These are phyloP conservation scores for Erigeron philadelphicus DNA, from an alignment of 140 eudicot species.

Conservation along the genomic window DNA sequence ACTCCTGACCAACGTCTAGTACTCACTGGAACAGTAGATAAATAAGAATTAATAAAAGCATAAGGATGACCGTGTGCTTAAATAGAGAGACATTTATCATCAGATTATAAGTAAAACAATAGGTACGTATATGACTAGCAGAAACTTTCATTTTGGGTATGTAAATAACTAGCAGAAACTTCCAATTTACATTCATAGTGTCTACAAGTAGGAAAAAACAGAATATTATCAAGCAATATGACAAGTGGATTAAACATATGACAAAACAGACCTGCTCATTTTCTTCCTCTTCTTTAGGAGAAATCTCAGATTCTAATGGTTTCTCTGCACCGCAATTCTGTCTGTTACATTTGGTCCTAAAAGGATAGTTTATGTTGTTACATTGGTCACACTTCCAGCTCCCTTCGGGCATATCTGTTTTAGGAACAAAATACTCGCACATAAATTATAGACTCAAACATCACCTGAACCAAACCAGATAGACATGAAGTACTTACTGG, in stretches of 20 bases:
- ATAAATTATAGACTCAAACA: conserved; percentile 3
- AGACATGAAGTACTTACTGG: conserved; percentile 50
- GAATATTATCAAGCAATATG: conserved; percentile 15
- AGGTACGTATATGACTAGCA: conserved; percentile 9
- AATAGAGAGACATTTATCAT: background rate
- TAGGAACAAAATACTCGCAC: conserved; percentile 27
- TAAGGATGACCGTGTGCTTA: conserved; percentile 5
- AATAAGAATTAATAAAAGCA: conserved; percentile 40
- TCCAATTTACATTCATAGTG: conserved; percentile 24
- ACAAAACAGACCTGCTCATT: conserved; percentile 72
- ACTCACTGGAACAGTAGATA: conserved; percentile 99
- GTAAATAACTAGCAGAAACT: conserved; percentile 9
- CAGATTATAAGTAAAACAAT: background rate
- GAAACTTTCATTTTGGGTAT: conserved; percentile 9
- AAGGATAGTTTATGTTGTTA: conserved; percentile 79
- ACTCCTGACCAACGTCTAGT: conserved; percentile 68
- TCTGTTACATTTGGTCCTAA: conserved; percentile 86
- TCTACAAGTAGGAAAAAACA: background rate
- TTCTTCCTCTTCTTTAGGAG: conserved; percentile 54
- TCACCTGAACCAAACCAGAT: conserved; percentile 2
- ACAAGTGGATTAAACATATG: conserved; percentile 20
- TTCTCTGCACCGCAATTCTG: conserved; percentile 90
- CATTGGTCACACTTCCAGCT: conserved; percentile 95
- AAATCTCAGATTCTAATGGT: conserved; percentile 52
- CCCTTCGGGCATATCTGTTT: conserved; percentile 85